Percentiles rank a stretch among this genome's conserved stretches.
Evolutionary conservation across 2,329 filamentous ascomycete genomes (phyloP).

Genomic region (Ceratocystis eucalypticola): DNA sequence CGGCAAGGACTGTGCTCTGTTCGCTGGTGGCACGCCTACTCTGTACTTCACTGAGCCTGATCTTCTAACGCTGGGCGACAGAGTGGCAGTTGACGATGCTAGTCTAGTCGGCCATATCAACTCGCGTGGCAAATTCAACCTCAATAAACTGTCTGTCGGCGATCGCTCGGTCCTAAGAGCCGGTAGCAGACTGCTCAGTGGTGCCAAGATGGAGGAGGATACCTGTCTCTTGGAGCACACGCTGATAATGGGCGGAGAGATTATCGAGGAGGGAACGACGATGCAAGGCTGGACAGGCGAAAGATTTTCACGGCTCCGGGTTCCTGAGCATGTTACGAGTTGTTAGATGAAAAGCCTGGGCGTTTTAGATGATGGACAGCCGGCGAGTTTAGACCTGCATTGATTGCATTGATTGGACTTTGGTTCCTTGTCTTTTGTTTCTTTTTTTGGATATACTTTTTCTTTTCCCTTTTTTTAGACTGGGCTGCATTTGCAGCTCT

Average conservation of each 20-base stretch:
- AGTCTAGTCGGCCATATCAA: slow-evolving; percentile 45
- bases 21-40: slow-evolving; percentile 38
- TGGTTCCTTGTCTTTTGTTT: too few relatives aligned
- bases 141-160: slow-evolving; percentile 38
- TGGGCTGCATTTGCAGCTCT: not conserved
- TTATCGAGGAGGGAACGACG: slow-evolving; percentile 36
- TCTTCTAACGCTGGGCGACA: slow-evolving; percentile 38
- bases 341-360: not conserved
- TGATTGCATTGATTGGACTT: not conserved
- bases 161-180: slow-evolving; percentile 39
- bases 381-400: not conserved
- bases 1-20: slow-evolving; percentile 41
- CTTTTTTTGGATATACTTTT: not conserved
- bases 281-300: slow-evolving; percentile 44
- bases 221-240: slow-evolving; percentile 44
- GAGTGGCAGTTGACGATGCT: slow-evolving; percentile 42
- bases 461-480: not conserved
- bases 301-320: slow-evolving; percentile 25
- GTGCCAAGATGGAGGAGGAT: slow-evolving; percentile 39
- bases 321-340: slow-evolving; percentile 2
- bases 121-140: slow-evolving; percentile 41
- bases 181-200: slow-evolving; percentile 39
- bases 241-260: slow-evolving; percentile 42
- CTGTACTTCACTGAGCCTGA: slow-evolving; percentile 46
- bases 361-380: too few relatives aligned